Evolutionary conservation across 163 green algal genomes (phyloP).

Genomic region (Botryococcus braunii): DNA sequence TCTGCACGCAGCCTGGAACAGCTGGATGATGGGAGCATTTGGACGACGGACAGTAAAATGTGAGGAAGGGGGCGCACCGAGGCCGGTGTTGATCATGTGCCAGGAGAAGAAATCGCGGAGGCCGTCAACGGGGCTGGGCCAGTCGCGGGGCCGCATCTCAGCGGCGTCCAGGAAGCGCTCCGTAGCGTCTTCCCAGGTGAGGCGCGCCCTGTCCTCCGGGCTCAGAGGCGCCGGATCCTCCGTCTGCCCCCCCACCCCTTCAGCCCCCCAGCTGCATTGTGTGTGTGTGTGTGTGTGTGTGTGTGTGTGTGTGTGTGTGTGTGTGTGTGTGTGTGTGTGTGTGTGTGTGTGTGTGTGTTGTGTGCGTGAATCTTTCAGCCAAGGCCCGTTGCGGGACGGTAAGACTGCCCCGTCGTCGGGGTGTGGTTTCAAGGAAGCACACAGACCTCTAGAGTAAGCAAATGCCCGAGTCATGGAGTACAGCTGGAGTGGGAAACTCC

Average conservation of each 20-base stretch:
- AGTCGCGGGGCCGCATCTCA: constrained; percentile 29
- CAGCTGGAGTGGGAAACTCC: too few relatives aligned
- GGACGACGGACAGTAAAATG: not conserved
- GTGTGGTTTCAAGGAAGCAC: too few relatives aligned
- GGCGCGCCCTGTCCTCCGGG: constrained; percentile 44
- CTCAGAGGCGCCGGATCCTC: constrained; percentile 58
- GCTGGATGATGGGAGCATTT: not conserved
- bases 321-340: not conserved
- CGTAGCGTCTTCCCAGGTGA: constrained; percentile 76
- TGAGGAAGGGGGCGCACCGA: not conserved
- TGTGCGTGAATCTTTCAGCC: not conserved
- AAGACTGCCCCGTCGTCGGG: too few relatives aligned
- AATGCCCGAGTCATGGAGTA: too few relatives aligned
- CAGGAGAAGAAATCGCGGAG: not conserved
- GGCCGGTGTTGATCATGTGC: constrained; percentile 11
- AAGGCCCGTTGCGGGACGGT: not conserved
- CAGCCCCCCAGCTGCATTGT: not conserved
- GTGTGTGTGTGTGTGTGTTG: not conserved
- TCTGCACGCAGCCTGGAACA: not conserved
- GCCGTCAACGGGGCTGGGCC: constrained; percentile 5
- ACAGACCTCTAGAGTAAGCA: too few relatives aligned
- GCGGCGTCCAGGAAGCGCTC: constrained; percentile 60
- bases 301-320: not conserved
- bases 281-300: not conserved
- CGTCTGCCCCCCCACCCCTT: constrained; percentile 7